Evolutionary conservation across 208 protist species (phyloP), one percentile per base, ranked within the genome.

Genomic region (Phytomonas serpens): DNA sequence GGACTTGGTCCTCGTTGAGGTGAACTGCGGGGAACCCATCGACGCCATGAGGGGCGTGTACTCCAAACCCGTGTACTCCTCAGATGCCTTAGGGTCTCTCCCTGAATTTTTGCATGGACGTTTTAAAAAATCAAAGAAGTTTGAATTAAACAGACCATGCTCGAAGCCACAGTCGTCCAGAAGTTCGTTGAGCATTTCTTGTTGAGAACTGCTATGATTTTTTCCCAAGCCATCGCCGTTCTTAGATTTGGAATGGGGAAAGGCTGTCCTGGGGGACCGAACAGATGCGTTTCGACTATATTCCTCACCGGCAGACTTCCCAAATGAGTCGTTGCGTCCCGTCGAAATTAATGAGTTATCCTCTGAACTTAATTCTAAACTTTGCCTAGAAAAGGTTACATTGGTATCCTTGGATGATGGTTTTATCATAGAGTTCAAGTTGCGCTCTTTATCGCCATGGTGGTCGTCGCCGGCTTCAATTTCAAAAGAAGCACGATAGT

Each of bases 381-480:
- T 47, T 19, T 19, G 40, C 9, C 40, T 3, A 19, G 40, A 47
- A 47, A 47, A 47, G 40, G 40, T 47, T 10, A 47, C 40, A 47
- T 47, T 16, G 13, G 40, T 11, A 11, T 47, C 40, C 40, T 47
- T 47, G 40, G 40, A 19, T 1, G 40, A 47, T 3, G 40, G 14
- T 47, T 47, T 47, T 11, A 47, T 19, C 13, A 47, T 19, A 11
- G 13, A 32, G 64, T 16, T 64, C 47, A 5, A 80, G 72, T n/a
- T 69, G 68, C 2, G 27, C 63, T 6, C 62, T 27, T 34, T 74
- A 64, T 4, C 74, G 70, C 64, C 69, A 77, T 61, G 64, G 40
- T 19, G 57, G 66, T 47, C 40, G 14, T 47, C 40, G 40, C 14
- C 14, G 4, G 13, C 40, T 47, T 47, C 40, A 23, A 33, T 4